A percentile compares a stretch with the other conserved stretches of the same genome.
phyloP scores from a whole-genome alignment of 2,329 filamentous ascomycete genomes.

The Sphaerostilbella broomeana region DNA sequence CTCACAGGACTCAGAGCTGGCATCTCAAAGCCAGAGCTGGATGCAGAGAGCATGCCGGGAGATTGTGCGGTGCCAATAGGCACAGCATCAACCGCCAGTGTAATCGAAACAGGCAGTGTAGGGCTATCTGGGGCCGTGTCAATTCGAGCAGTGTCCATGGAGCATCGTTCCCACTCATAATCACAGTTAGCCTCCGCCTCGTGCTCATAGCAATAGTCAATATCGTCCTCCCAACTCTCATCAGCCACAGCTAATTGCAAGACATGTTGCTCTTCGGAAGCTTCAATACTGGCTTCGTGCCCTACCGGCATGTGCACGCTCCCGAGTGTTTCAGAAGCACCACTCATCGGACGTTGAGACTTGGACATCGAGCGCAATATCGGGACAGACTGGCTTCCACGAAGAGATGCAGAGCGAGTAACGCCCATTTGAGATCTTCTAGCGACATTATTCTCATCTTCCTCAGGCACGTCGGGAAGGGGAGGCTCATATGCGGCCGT shows the following conservation, averaged over 20 bases:
- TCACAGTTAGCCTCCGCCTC: constrained; percentile 61
- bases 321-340: constrained; percentile 48
- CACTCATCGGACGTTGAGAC: constrained; percentile 38
- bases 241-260: constrained; percentile 25
- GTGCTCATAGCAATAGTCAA: constrained; percentile 65
- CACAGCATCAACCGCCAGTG: constrained; percentile 15
- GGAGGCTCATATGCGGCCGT: constrained; percentile 33
- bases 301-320: constrained; percentile 33
- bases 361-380: constrained; percentile 41
- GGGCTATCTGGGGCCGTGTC: constrained; percentile 30
- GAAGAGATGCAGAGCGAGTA: constrained; percentile 45
- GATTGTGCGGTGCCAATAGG: constrained; percentile 14
- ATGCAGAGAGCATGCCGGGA: constrained; percentile 24
- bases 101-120: constrained; percentile 19
- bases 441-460: constrained; percentile 46
- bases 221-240: constrained; percentile 61
- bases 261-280: constrained; percentile 11
- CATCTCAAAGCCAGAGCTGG: constrained; percentile 30
- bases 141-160: constrained; percentile 38
- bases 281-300: constrained; percentile 23
- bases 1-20: constrained; percentile 46
- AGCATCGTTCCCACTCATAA: constrained; percentile 57
- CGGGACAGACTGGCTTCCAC: constrained; percentile 50
- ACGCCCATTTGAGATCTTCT: constrained; percentile 39
- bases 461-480: constrained; percentile 56